Base-by-base conservation (phyloP, 2,329 filamentous ascomycete species). In the Dryadomyces sulphureus region DNA sequence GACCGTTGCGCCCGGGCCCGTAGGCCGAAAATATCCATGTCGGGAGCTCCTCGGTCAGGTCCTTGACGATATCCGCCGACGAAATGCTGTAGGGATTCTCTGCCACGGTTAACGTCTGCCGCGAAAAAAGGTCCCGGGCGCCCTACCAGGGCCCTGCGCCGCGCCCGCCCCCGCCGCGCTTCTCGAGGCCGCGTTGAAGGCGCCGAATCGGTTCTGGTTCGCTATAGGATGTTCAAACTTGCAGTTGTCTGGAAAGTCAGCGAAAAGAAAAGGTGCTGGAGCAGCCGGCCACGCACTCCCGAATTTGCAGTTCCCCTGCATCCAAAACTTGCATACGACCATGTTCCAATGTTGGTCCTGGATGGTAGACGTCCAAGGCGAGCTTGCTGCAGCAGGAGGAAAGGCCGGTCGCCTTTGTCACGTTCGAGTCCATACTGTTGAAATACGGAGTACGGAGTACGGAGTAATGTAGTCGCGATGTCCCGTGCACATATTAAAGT, bases 11-110 rank as follows among this genome's bases (percentile, higher is more conserved):
- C 4, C 82, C 83, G 0, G 89, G 88, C 0, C 80, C 85, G 61
- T 94, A 96, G 20, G 82, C 74, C 1, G 89, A 94, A 21, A 95
- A 72, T 5, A 92, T 81, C 84, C 89, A 96, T 68, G 76, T 65
- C 17, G 90, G 90, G 8, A 74, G 72, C 49, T 92, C 85, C 20
- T 70, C 68, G 1, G 70, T 75, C 40, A 93, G 68, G 57, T 93
- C 87, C 45, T 65, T 63, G 49, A 72, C 70, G 54, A 93, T 81
- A 2, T 63, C 65, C 0, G 75, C 74, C 38, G 64, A 63, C n/a
- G 65, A 73, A 36, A 88, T 61, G 39, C 62, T 69, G 58, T 77
- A 76, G 5, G 66, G 52, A 17, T 51, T 46, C 7, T 42, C 51
- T 48, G 54, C 52, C 40, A n/a, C 45, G 24, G 52, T n/a, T 3